A percentile compares a stretch with the other conserved stretches of the same genome.
These are phyloP conservation scores for Entomortierella chlamydospora DNA, from an alignment of 192 early-diverging fungal genomes.

Conservation along the genomic window DNA sequence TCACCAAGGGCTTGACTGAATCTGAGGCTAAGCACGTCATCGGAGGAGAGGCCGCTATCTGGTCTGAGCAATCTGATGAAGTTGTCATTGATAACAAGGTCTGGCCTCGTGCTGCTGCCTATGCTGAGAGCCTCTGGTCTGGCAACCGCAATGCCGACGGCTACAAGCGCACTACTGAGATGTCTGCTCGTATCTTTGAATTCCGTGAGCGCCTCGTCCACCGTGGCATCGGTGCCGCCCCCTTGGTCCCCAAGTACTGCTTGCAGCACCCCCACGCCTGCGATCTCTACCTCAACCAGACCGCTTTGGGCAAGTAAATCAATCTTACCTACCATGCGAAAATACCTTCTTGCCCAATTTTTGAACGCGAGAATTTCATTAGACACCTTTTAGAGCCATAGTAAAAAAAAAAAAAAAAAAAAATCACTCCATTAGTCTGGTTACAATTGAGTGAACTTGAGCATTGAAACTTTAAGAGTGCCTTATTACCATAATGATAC, in stretches of 20 bases:
- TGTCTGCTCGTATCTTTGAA: constrained; percentile 67
- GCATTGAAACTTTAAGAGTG: neutral
- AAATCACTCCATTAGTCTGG: constrained; percentile 21
- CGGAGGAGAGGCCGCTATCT: constrained; percentile 77
- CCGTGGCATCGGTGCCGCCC: constrained; percentile 73
- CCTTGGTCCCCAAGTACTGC: constrained; percentile 66
- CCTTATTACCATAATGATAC: constrained; percentile 1
- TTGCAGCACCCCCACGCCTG: constrained; percentile 50
- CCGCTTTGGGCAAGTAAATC: constrained; percentile 45
- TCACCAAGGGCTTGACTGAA: constrained; percentile 65
- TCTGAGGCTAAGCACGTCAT: constrained; percentile 69
- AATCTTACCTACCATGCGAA: neutral
- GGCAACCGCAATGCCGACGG: constrained; percentile 63
- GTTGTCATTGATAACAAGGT: constrained; percentile 67
- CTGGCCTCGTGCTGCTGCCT: constrained; percentile 78
- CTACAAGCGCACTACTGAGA: constrained; percentile 43
- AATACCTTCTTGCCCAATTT: neutral
- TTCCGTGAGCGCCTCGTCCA: constrained; percentile 74
- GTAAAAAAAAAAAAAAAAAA: constrained; percentile 9
- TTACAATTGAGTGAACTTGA: constrained; percentile 8
- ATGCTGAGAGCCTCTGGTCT: constrained; percentile 77
- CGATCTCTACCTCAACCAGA: constrained; percentile 49
- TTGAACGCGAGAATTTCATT: neutral
- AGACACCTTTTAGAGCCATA: constrained; percentile 1
- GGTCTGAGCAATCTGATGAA: constrained; percentile 77